These are phyloP conservation scores for Rubia tinctorum DNA, from an alignment of 305 asterid species.

Conservation along the genomic window DNA sequence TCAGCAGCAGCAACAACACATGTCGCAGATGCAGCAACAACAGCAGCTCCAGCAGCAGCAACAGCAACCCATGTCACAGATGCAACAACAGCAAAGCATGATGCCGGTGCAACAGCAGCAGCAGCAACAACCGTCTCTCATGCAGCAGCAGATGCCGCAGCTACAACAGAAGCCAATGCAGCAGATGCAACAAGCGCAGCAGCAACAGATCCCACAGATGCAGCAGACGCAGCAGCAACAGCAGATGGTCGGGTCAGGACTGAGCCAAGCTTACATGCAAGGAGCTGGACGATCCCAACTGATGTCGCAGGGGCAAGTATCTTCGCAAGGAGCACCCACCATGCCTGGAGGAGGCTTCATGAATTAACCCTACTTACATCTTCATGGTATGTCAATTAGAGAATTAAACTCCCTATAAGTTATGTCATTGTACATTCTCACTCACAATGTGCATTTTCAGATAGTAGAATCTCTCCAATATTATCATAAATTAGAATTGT, in stretches of 20 bases:
- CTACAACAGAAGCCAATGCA: conserved; percentile 31
- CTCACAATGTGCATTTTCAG: not conserved
- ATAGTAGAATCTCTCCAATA: not conserved
- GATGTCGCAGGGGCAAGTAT: conserved; percentile 66
- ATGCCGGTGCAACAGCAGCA: conserved; percentile 39
- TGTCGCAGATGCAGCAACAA: conserved; percentile 28
- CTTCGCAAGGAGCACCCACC: conserved; percentile 66
- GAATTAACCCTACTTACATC: conserved; percentile 23
- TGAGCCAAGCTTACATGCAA: conserved; percentile 72
- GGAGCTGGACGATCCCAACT: conserved; percentile 65
- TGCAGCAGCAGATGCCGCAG: conserved; percentile 33
- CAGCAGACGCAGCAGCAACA: conserved; percentile 46
- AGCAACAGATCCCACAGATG: conserved; percentile 14
- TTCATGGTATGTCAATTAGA: not conserved
- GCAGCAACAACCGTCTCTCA: conserved; percentile 26
- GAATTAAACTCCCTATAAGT: not conserved
- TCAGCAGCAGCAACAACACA: conserved; percentile 22
- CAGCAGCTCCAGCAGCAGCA: conserved; percentile 36
- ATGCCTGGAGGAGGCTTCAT: conserved; percentile 65
- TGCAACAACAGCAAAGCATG: conserved; percentile 27
- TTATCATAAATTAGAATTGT: not conserved
- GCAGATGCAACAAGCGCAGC: conserved; percentile 21
- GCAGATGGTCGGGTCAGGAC: conserved; percentile 59
- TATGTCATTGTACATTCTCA: not conserved
- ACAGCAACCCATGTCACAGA: conserved; percentile 31